Base-by-base conservation (phyloP, 2,329 filamentous ascomycete species). In the Aspergillus flavus region DNA sequence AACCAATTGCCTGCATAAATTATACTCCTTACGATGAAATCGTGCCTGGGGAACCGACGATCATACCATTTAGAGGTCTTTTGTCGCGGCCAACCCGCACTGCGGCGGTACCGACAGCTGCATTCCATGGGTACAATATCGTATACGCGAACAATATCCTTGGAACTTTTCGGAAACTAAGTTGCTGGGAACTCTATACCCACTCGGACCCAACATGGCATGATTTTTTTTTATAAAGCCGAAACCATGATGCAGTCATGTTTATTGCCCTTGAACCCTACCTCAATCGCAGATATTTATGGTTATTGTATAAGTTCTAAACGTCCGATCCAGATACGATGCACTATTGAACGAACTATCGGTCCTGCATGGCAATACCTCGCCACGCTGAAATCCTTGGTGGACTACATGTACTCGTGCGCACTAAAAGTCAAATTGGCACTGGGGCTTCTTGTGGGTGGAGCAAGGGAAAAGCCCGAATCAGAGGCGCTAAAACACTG, bases 381-480 rank as follows among this genome's bases (percentile, higher is more conserved):
- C 11, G n/a, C 19, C 28, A n/a, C 52, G 30, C 9, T 36, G 14
- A 36, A 36, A 3, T 6, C 12, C 34, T 36, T 16, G 34, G 23
- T 54, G n/a, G 19, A 23, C 12, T 54, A 12, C 50, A 54, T 32
- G 10, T 34, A 19, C 50, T 54, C 30, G 52, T 54, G 52, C 9
- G n/a, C 19, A 54, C 52, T 54, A 54, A 36, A 36, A 54, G 32
- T 36, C 4, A 36, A 54, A 54, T 9, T n/a, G 19, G 50, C 12
- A 21, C 48, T 21, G 3, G 28, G 48, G 28, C 30, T 36, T 14
- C 14, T 9, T n/a, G 48, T 32, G 26, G n/a, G 52, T 54, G 52
- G 50, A 54, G 52, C 52, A 34, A 23, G 36, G 19, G n/a, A 39
- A 55, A 55, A 26, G 32, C 21, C 32, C 56, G 56, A 58, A 58